Evolutionary conservation across 805 yeast species (phyloP).

Genomic region (Zygoascus flipseniorum): DNA sequence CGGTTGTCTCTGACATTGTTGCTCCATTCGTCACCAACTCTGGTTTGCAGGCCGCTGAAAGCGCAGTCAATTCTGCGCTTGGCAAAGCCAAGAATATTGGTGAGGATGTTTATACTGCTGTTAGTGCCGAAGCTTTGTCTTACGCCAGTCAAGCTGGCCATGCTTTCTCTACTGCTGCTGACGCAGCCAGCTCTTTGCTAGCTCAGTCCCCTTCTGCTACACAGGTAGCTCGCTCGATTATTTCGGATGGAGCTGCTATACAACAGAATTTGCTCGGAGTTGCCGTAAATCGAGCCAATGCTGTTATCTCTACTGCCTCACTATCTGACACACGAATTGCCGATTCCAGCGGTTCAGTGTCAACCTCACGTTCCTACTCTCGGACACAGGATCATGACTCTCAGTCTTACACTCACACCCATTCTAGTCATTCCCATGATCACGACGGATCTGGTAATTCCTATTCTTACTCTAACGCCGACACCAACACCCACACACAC

Average conservation of each 20-base stretch:
- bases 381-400: no score
- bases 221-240: not conserved
- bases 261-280: not conserved
- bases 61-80: not conserved
- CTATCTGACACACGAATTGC: not conserved
- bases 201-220: not conserved
- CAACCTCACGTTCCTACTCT: no score
- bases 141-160: not conserved
- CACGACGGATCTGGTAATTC: no score
- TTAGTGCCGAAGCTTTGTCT: not conserved
- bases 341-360: no score
- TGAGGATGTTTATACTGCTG: not conserved
- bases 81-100: not conserved
- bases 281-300: not conserved
- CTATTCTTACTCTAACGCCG: no score
- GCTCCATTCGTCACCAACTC: not conserved
- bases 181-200: not conserved
- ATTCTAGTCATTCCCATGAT: no score
- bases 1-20: not conserved
- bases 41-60: not conserved
- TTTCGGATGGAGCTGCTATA: not conserved
- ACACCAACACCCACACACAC: no score
- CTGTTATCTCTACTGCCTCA: not conserved
- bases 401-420: no score
- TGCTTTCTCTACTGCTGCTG: constrained; percentile 1